These are phyloP conservation scores for Solanum aculeatissimum DNA, from an alignment of 305 asterid genomes.

Conservation along the genomic window DNA sequence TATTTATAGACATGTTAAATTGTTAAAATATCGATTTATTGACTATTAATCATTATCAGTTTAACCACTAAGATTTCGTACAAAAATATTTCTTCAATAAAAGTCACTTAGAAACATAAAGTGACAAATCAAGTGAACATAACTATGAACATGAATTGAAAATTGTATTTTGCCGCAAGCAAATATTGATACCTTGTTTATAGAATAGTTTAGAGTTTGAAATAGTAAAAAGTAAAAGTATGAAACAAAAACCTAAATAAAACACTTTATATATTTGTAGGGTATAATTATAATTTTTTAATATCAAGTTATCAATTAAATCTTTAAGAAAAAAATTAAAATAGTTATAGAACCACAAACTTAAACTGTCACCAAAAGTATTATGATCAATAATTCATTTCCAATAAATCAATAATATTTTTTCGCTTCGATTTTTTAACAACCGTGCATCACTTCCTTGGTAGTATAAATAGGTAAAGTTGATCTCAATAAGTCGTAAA, in stretches of 20 bases:
- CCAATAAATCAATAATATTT: too few species aligned
- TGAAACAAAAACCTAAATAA: background rate
- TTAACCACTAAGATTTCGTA: too few species aligned
- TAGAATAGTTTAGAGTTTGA: background rate
- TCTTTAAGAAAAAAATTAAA: too few species aligned
- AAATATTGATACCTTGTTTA: background rate
- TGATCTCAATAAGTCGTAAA: background rate
- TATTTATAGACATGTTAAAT: too few species aligned
- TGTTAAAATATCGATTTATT: too few species aligned
- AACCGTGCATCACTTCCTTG: background rate
- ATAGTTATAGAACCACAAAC: too few species aligned
- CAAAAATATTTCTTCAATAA: too few species aligned
- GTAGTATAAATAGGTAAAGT: background rate
- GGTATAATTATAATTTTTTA: background rate
- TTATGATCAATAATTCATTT: too few species aligned
- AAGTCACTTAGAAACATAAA: background rate
- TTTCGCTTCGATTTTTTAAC: too few species aligned
- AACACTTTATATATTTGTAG: too few species aligned
- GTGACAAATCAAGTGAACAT: background rate
- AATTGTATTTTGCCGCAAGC: background rate
- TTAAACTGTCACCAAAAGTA: too few species aligned
- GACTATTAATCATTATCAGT: background rate
- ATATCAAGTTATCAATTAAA: background rate
- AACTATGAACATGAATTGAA: background rate
- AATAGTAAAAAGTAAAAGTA: background rate